A percentile compares a stretch with the other conserved stretches of the same genome.
phyloP scores from a whole-genome alignment of 2,329 filamentous ascomycete genomes.

The Ampelomyces quisqualis region DNA sequence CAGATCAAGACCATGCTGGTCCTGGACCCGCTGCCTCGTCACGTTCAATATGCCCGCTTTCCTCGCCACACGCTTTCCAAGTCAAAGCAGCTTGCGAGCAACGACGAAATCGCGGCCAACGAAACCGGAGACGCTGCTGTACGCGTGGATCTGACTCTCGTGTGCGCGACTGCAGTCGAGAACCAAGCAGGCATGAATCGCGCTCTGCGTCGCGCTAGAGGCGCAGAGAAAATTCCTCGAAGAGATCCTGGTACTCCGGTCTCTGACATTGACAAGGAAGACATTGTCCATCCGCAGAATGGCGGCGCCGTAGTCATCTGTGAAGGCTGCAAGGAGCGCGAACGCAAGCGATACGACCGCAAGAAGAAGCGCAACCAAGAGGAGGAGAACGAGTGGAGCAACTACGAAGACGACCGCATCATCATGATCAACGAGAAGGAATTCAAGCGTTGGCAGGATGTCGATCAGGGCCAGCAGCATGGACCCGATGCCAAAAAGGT shows the following conservation, averaged over 20 bases:
- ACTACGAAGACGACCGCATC: constrained; percentile 50
- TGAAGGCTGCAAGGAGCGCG: constrained; percentile 83
- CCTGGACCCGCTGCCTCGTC: constrained; percentile 71
- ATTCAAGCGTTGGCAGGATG: constrained; percentile 39
- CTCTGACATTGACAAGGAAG: constrained; percentile 55
- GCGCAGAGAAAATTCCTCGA: constrained; percentile 43
- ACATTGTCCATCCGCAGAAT: constrained; percentile 73
- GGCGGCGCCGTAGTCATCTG: constrained; percentile 96
- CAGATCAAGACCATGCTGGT: constrained; percentile 88
- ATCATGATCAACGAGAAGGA: constrained; percentile 44
- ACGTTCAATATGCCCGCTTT: constrained; percentile 78
- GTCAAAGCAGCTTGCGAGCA: constrained; percentile 82
- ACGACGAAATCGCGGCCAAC: constrained; percentile 70
- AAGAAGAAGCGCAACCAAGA: constrained; percentile 90
- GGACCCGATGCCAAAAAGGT: constrained; percentile 64
- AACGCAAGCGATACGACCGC: constrained; percentile 83
- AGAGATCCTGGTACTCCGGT: constrained; percentile 44
- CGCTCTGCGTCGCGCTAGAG: constrained; percentile 64
- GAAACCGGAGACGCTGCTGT: constrained; percentile 59
- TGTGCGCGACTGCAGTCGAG: constrained; percentile 90
- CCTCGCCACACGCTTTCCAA: constrained; percentile 92
- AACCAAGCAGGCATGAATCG: constrained; percentile 65
- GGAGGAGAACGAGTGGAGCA: constrained; percentile 79
- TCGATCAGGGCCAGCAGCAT: constrained; percentile 22
- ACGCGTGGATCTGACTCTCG: constrained; percentile 51